Conservation (phyloP, 805 yeast genomes). For the Ascoidea tarda region DNA sequence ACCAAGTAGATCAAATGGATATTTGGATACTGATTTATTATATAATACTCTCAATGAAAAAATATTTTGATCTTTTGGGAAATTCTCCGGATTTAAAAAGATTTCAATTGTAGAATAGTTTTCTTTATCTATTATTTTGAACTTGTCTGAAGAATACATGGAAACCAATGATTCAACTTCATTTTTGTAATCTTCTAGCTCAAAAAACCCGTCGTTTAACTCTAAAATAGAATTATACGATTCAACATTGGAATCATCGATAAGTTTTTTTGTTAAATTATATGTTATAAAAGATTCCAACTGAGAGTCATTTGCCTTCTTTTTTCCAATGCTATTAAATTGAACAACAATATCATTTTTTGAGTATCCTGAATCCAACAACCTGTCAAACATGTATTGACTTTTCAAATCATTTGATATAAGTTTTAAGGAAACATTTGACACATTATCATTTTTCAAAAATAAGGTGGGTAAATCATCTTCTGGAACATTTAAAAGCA, state of each 20-base stretch:
- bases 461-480: slow-evolving; percentile 75
- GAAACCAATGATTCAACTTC: slow-evolving; percentile 57
- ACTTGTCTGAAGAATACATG: slow-evolving; percentile 35
- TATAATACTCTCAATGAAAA: slow-evolving; percentile 24
- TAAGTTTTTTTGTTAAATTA: slow-evolving; percentile 11
- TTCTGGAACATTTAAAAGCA: slow-evolving; percentile 82
- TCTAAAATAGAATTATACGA: too few relatives aligned
- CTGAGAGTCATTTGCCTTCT: too few relatives aligned
- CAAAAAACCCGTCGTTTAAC: neutral
- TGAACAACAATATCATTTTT: slow-evolving; percentile 28
- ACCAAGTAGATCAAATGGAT: slow-evolving; percentile 64
- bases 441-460: slow-evolving; percentile 40
- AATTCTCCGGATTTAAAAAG: slow-evolving; percentile 18
- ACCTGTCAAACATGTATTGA: slow-evolving; percentile 44
- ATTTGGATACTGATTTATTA: slow-evolving; percentile 23
- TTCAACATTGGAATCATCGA: too few relatives aligned
- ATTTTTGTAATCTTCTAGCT: slow-evolving; percentile 47
- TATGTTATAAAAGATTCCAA: neutral
- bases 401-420: slow-evolving; percentile 31
- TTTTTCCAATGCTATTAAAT: neutral
- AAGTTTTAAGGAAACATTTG: slow-evolving; percentile 26
- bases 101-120: slow-evolving; percentile 19
- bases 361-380: slow-evolving; percentile 59
- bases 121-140: slow-evolving; percentile 18
- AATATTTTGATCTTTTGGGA: slow-evolving; percentile 12